Evolutionary conservation across 2,329 filamentous ascomycete species (phyloP), one percentile per base, ranked within the genome.

Genomic region (Blastomyces gilchristii): DNA sequence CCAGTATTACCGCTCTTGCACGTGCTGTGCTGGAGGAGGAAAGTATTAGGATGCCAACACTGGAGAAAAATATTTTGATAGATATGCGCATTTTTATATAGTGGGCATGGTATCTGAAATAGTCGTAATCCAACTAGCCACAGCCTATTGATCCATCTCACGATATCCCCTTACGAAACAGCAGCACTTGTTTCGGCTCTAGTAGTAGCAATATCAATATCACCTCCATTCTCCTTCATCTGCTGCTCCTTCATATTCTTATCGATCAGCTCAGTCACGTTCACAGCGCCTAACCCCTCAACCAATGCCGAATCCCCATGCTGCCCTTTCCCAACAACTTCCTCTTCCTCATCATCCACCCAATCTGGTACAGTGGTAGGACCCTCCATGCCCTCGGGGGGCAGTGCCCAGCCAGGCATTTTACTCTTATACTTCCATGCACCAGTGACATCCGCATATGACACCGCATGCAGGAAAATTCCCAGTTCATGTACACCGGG

Each of bases 391-490:
- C 88, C 90, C 16, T 81, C 77, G 0, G 92, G 91, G 7, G 93
- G 91, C 62, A 96, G 75, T 18, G 91, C 93, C 94, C 94, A 99
- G 25, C 79, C 79, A 0, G 94, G 94, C 72, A 97, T 80, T 31
- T 86, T 84, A 68, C 92, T 97, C 71, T 87, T 85, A 74, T 97
- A 97, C 61, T 86, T 86, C 94, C 94, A 99, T 61, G 81, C 81
- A 3, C 92, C 93, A 34, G 86, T 85, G 34, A 86, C 84, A 73
- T 93, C 92, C 68, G 93, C 87, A 74, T 99, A 99, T 56, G 90
- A 86, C 65, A 91, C 85, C 63, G 93, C 95, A 78, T 99, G 94
- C 65, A 99, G 81, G 83, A 93, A 99, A 50, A 99, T 88, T 0
- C 90, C 90, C 57, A 99, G 81, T 78, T 99, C 94, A 70, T 97